Evolutionary conservation across 371 early-diverging fungal genomes (phyloP).

Genomic region (Mucor velutinosus): DNA sequence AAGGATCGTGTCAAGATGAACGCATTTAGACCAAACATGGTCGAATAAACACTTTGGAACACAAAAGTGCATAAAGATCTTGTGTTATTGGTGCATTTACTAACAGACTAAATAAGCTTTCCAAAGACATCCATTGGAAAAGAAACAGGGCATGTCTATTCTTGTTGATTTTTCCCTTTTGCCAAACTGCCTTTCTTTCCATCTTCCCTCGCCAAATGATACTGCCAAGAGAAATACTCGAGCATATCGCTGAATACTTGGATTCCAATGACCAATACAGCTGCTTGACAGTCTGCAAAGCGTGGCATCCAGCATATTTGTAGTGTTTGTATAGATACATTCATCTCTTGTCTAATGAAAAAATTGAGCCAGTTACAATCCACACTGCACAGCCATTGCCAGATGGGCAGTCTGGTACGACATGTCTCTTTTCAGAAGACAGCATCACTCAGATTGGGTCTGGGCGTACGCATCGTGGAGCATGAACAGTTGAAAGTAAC

Average conservation of each 20-base stretch:
- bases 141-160: background rate
- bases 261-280: background rate
- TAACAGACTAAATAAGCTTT: background rate
- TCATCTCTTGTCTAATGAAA: background rate
- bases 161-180: background rate
- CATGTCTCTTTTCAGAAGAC: background rate
- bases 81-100: background rate
- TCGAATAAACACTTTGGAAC: background rate
- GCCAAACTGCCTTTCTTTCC: background rate
- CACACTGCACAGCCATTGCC: background rate
- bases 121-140: background rate
- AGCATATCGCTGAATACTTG: background rate
- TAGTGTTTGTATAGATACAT: background rate
- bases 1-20: constrained; percentile 34
- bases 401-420: background rate
- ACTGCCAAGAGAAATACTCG: background rate
- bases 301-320: background rate
- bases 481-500: background rate
- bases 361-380: background rate
- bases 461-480: background rate
- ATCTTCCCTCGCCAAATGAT: background rate
- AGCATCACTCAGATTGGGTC: background rate
- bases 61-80: background rate
- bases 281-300: background rate
- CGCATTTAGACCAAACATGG: constrained; percentile 15